Percentiles rank a stretch among this genome's conserved stretches.
phyloP scores from a whole-genome alignment of 257 asterid genomes.

The Solanum boliviense region DNA sequence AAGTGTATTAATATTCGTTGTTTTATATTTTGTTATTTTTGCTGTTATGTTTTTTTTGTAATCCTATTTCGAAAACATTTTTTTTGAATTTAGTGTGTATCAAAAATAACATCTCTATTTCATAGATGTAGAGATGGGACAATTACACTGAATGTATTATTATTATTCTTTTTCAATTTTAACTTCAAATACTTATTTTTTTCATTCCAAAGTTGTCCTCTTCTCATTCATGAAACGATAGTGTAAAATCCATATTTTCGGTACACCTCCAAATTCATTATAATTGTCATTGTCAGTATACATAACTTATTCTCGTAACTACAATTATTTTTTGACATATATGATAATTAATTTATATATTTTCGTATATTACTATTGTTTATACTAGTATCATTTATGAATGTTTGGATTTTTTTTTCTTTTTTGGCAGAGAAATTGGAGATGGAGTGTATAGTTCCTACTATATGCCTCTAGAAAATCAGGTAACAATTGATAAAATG shows the following conservation, averaged over 20 bases:
- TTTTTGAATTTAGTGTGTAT: background rate
- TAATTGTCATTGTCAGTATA: background rate
- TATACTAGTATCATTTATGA: background rate
- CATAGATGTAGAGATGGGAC: background rate
- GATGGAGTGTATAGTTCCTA: slow-evolving; percentile 11
- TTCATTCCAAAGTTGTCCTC: background rate
- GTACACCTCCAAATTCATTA: background rate
- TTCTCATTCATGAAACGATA: background rate
- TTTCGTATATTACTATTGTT: background rate
- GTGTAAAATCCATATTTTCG: background rate
- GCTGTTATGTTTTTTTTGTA: too few relatives aligned
- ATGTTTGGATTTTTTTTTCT: background rate
- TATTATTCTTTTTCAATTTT: background rate
- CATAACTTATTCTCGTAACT: background rate
- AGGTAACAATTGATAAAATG: background rate
- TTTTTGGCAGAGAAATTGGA: background rate
- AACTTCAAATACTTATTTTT: background rate
- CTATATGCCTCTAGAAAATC: slow-evolving; percentile 13
- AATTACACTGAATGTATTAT: background rate
- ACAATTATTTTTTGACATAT: background rate
- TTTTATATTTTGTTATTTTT: background rate
- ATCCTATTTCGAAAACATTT: background rate
- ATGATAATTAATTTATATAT: background rate
- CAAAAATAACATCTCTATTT: background rate
- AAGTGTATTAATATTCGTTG: background rate